These are phyloP conservation scores for Linnemannia zychae DNA, from an alignment of 192 early-diverging fungal species.

Conservation along the genomic window DNA sequence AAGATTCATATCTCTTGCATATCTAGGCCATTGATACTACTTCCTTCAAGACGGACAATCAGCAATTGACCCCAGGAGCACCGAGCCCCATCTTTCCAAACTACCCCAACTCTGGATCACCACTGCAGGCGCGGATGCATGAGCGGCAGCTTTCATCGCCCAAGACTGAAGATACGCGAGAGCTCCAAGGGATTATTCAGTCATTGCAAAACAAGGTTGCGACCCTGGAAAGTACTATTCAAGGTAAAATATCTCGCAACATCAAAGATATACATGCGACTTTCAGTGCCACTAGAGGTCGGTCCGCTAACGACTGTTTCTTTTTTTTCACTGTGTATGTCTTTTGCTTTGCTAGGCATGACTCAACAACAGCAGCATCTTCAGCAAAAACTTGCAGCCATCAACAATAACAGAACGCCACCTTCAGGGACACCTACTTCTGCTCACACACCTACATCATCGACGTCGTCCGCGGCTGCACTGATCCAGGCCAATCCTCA, in stretches of 20 bases:
- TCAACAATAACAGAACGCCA: not conserved
- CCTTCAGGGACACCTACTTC: conserved; percentile 4
- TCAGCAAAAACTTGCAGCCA: conserved; percentile 21
- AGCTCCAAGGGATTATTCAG: conserved; percentile 21
- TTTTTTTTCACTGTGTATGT: not conserved
- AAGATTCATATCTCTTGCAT: not conserved
- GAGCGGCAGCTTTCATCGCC: conserved; percentile 38
- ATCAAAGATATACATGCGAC: not conserved
- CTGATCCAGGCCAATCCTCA: conserved; percentile 1
- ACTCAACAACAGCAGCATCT: conserved; percentile 18
- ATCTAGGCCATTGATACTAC: conserved; percentile 21
- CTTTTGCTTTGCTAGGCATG: conserved; percentile 14
- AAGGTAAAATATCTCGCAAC: not conserved
- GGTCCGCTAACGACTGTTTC: not conserved
- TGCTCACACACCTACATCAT: not conserved
- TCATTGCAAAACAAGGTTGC: conserved; percentile 30
- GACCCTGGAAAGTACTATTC: conserved; percentile 21
- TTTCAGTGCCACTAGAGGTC: not conserved
- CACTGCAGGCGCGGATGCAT: conserved; percentile 19
- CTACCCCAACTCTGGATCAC: conserved; percentile 30
- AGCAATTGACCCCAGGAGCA: not conserved
- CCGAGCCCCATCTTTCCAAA: conserved; percentile 21
- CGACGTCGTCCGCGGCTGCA: not conserved
- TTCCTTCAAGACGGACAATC: conserved; percentile 9
- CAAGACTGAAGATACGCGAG: conserved; percentile 27